Conservation (phyloP, 805 yeast genomes). For the Komagataella populi region DNA sequence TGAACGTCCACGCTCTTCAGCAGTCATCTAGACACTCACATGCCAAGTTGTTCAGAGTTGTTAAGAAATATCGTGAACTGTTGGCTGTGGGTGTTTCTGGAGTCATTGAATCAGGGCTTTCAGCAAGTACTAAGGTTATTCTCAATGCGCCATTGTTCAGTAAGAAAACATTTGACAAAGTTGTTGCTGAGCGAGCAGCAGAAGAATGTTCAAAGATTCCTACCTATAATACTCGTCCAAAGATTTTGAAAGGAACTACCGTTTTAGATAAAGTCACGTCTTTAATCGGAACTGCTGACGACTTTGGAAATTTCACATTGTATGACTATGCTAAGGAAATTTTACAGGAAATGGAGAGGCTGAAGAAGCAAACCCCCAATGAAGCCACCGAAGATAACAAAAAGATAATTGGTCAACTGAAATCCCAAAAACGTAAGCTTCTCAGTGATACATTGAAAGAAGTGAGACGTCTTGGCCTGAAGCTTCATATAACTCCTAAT, state of each 20-base stretch:
- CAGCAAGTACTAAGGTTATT: slow-evolving; percentile 6
- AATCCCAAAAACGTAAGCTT: slow-evolving; percentile 67
- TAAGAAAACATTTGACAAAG: background rate
- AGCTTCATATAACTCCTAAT: slow-evolving; percentile 49
- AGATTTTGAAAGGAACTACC: slow-evolving; percentile 35
- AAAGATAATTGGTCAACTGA: slow-evolving; percentile 54
- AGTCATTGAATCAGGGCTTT: slow-evolving; percentile 47
- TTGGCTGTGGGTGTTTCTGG: slow-evolving; percentile 36
- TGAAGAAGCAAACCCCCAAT: slow-evolving; percentile 70
- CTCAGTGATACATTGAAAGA: slow-evolving; percentile 69
- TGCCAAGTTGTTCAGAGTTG: slow-evolving; percentile 65
- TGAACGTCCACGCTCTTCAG: slow-evolving; percentile 82
- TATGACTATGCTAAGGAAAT: slow-evolving; percentile 41
- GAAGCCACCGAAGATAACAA: slow-evolving; percentile 61
- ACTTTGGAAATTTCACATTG: slow-evolving; percentile 29
- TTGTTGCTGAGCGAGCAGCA: background rate
- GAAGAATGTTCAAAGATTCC: slow-evolving; percentile 18
- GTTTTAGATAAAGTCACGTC: slow-evolving; percentile 44
- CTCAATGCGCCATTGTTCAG: background rate
- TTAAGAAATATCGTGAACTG: slow-evolving; percentile 65
- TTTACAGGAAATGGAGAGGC: slow-evolving; percentile 39
- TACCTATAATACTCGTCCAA: slow-evolving; percentile 44
- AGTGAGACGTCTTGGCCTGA: slow-evolving; percentile 64
- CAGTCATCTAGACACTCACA: slow-evolving; percentile 92
- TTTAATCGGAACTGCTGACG: slow-evolving; percentile 16